These are phyloP conservation scores for Mycena metata DNA, from an alignment of 768 basidiomycete genomes.

Conservation along the genomic window DNA sequence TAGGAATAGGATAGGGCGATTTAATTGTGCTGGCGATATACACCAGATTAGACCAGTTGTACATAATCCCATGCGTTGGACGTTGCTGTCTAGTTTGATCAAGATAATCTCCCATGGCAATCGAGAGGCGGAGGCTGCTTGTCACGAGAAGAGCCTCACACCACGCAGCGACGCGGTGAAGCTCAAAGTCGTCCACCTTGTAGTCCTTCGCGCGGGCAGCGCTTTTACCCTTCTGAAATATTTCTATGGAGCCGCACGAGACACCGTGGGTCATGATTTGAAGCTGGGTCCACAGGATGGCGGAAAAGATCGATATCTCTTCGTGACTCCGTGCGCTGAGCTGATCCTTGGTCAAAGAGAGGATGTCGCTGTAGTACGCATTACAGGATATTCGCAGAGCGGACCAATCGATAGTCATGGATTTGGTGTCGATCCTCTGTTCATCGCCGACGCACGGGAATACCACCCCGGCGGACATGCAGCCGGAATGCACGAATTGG, in stretches of 20 bases:
- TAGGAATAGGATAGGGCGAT: constrained; percentile 48
- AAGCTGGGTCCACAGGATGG: constrained; percentile 75
- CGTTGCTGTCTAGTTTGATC: constrained; percentile 60
- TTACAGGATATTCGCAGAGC: constrained; percentile 70
- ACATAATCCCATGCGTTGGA: constrained; percentile 65
- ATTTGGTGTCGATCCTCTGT: constrained; percentile 54
- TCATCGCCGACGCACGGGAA: constrained; percentile 55
- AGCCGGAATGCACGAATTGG: constrained; percentile 70
- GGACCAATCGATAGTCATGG: constrained; percentile 66
- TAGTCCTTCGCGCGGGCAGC: constrained; percentile 47
- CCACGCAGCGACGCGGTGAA: constrained; percentile 65
- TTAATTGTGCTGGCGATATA: constrained; percentile 74
- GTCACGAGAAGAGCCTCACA: constrained; percentile 67
- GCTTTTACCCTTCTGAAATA: constrained; percentile 54
- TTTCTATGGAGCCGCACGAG: constrained; percentile 72
- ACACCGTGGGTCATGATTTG: constrained; percentile 78
- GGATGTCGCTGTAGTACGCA: constrained; percentile 62
- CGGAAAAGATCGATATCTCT: constrained; percentile 73
- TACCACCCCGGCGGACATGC: constrained; percentile 52
- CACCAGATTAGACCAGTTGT: constrained; percentile 75
- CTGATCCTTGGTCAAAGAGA: constrained; percentile 59
- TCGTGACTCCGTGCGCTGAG: constrained; percentile 69
- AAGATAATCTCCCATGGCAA: constrained; percentile 65
- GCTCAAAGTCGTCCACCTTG: constrained; percentile 66
- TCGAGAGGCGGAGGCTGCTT: constrained; percentile 58